Conservation (phyloP, 176 grass and related monocot species). For the Carex pumila region DNA sequence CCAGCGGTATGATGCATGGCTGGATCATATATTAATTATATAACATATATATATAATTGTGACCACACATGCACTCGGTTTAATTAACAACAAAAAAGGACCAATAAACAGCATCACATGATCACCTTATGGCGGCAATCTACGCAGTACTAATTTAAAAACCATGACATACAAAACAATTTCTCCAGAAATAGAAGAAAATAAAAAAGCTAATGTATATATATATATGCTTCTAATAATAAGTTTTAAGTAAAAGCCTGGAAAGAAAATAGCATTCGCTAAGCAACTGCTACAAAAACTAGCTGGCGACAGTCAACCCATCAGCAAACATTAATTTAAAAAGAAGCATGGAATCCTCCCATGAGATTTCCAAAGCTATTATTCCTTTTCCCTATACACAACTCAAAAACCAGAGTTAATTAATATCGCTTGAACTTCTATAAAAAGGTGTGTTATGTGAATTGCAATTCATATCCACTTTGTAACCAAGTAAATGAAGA, state of each 20-base stretch:
- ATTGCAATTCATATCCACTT: not conserved
- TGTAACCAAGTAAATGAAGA: not conserved
- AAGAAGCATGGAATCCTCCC: not conserved
- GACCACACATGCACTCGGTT: not conserved
- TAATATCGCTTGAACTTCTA: not conserved
- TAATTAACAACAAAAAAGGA: not conserved
- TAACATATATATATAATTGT: not conserved
- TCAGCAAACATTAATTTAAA: constrained; percentile 14
- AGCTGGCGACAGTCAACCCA: not conserved
- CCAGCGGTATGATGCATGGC: not conserved
- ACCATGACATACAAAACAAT: too few relatives aligned
- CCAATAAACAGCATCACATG: not conserved
- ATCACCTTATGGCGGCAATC: too few relatives aligned
- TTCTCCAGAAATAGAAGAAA: too few relatives aligned
- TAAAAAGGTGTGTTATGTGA: not conserved
- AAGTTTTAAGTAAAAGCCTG: not conserved
- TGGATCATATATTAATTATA: not conserved
- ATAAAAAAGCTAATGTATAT: too few relatives aligned
- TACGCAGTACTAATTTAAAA: too few relatives aligned
- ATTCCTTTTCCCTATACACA: not conserved
- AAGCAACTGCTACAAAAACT: not conserved
- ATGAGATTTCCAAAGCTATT: not conserved
- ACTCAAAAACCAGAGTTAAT: not conserved
- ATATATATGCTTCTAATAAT: too few relatives aligned
- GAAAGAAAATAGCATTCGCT: not conserved